These are phyloP conservation scores for Mycena metata DNA, from an alignment of 768 basidiomycete genomes.

Conservation along the genomic window DNA sequence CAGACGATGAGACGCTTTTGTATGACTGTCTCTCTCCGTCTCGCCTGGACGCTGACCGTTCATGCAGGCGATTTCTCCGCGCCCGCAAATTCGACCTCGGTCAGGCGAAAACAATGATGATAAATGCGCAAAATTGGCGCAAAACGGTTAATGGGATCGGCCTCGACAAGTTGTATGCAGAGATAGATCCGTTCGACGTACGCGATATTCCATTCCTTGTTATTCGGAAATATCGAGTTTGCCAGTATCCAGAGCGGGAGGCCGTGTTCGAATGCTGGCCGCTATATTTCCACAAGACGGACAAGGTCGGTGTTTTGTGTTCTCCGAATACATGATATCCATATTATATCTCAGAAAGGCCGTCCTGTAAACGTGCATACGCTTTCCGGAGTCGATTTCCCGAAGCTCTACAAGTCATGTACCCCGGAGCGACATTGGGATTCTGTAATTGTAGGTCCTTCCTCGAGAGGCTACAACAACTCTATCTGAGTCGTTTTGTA, in stretches of 20 bases:
- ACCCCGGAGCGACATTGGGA: conserved; percentile 75
- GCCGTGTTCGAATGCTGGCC: conserved; percentile 83
- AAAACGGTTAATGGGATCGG: conserved; percentile 73
- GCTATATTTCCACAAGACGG: conserved; percentile 86
- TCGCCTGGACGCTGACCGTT: neutral
- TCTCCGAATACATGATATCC: neutral
- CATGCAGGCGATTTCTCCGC: conserved; percentile 77
- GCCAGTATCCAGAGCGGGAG: conserved; percentile 77
- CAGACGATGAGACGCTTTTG: conserved; percentile 72
- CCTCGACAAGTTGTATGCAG: conserved; percentile 72
- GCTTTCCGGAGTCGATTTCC: conserved; percentile 71
- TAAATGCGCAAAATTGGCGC: conserved; percentile 78
- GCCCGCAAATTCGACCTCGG: conserved; percentile 75
- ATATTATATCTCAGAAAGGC: conserved; percentile 61
- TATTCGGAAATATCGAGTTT: neutral
- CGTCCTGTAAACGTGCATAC: conserved; percentile 79
- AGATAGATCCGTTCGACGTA: conserved; percentile 80
- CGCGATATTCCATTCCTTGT: conserved; percentile 42
- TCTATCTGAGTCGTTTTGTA: too few relatives aligned
- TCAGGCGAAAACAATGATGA: conserved; percentile 75
- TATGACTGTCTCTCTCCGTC: conserved; percentile 49
- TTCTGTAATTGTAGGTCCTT: conserved; percentile 61
- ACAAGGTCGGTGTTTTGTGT: conserved; percentile 65
- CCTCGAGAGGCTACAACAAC: too few relatives aligned
- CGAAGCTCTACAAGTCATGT: conserved; percentile 67